Evolutionary conservation across 169 alveolate genomes (phyloP).

Genomic region (Eimeria acervulina): DNA sequence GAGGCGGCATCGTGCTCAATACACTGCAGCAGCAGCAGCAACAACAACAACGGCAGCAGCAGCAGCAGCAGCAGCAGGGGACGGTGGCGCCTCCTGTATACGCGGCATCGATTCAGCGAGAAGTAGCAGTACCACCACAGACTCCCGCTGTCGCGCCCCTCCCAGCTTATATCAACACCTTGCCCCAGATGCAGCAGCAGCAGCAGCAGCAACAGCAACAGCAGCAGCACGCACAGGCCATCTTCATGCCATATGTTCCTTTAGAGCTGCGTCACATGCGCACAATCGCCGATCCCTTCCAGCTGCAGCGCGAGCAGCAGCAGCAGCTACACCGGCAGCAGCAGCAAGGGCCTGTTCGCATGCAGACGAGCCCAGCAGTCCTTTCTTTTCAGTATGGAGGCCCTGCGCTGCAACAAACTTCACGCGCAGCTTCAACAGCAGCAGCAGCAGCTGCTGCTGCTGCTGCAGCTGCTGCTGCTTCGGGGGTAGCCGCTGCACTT

Average conservation of each 20-base stretch:
- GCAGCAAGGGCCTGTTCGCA: slow-evolving; percentile 17
- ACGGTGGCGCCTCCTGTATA: neutral
- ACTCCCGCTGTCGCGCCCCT: neutral
- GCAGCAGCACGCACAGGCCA: neutral
- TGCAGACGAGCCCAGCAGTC: slow-evolving; percentile 47
- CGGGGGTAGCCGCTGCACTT: slow-evolving; percentile 14
- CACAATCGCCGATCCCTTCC: slow-evolving; percentile 39
- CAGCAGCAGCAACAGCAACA: slow-evolving; percentile 65
- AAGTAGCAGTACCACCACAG: neutral
- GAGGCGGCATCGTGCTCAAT: slow-evolving; percentile 41
- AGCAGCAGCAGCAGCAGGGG: slow-evolving; percentile 49
- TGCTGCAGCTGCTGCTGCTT: slow-evolving; percentile 45
- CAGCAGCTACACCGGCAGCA: slow-evolving; percentile 38
- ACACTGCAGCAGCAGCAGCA: slow-evolving; percentile 73
- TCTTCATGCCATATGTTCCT: neutral
- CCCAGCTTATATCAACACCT: neutral
- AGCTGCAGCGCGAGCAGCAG: slow-evolving; percentile 57
- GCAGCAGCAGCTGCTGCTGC: slow-evolving; percentile 33
- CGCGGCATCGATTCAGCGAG: neutral
- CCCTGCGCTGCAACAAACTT: neutral
- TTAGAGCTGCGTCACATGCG: slow-evolving; percentile 30
- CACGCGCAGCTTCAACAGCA: slow-evolving; percentile 24
- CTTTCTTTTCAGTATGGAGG: neutral
- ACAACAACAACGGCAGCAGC: slow-evolving; percentile 44
- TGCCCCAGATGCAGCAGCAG: slow-evolving; percentile 21